Percentiles rank a stretch among this genome's conserved stretches.
Conservation (phyloP, 2,329 filamentous ascomycete genomes). For the Lasiodiplodia hormozganensis region DNA sequence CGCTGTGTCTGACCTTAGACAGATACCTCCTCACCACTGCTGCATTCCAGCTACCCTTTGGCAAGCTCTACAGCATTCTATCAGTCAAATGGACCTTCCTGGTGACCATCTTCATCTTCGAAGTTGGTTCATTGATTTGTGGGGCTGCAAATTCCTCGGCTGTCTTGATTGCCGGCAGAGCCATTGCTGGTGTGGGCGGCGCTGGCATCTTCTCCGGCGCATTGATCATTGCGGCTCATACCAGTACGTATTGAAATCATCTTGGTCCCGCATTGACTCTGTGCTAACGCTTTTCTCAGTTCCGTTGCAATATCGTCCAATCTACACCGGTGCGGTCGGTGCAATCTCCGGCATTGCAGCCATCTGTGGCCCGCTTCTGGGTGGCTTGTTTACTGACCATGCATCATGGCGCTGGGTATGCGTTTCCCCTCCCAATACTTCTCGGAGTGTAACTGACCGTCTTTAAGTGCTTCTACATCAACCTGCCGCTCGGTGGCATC, state of each 20-base stretch:
- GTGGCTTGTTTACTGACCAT: conserved; percentile 32
- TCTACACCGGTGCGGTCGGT: conserved; percentile 28
- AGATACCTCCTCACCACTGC: conserved; percentile 56
- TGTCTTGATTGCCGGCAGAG: conserved; percentile 60
- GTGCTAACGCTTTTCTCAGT: conserved; percentile 17
- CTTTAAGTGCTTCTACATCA: conserved; percentile 42
- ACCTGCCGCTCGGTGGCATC: conserved; percentile 30
- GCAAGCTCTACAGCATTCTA: conserved; percentile 67
- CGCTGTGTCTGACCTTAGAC: neutral
- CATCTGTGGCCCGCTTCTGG: conserved; percentile 36
- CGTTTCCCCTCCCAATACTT: neutral
- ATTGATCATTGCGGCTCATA: conserved; percentile 17
- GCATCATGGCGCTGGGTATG: conserved; percentile 32
- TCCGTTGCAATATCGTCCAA: conserved; percentile 26
- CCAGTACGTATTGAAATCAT: neutral
- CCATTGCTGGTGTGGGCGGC: conserved; percentile 57
- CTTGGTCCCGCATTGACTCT: neutral
- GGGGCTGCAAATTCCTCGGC: conserved; percentile 54
- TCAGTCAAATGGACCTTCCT: conserved; percentile 61
- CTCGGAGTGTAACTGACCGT: neutral
- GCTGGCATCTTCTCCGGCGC: conserved; percentile 56
- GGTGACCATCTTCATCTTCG: conserved; percentile 54
- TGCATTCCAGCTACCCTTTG: conserved; percentile 54
- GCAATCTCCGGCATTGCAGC: conserved; percentile 32
- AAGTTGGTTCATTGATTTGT: conserved; percentile 63